phyloP scores from a whole-genome alignment of 805 yeast species.

The Naumovozyma baii region DNA sequence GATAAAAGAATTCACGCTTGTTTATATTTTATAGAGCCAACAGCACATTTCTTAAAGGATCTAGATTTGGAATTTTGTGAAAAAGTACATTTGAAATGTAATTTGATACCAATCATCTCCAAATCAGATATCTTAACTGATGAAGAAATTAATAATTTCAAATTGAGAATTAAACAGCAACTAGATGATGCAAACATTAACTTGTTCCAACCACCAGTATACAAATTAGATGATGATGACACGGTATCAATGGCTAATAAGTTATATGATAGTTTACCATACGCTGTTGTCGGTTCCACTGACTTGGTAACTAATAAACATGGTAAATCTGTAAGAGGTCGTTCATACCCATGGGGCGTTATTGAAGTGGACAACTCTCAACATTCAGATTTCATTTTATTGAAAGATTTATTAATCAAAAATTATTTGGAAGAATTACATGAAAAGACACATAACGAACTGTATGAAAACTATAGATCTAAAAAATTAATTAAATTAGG shows the following conservation, averaged over 20 bases:
- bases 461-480: conserved; percentile 86
- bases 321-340: conserved; percentile 90
- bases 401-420: conserved; percentile 81
- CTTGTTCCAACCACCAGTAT: conserved; percentile 66
- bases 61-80: conserved; percentile 84
- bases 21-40: conserved; percentile 90
- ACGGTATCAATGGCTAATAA: conserved; percentile 54
- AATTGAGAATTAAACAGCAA: conserved; percentile 68
- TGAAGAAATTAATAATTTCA: conserved; percentile 71
- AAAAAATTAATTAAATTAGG: conserved; percentile 75
- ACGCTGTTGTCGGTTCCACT: conserved; percentile 91
- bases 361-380: conserved; percentile 91
- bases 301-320: conserved; percentile 54
- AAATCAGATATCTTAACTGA: conserved; percentile 89
- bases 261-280: conserved; percentile 68
- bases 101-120: conserved; percentile 89
- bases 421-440: conserved; percentile 89
- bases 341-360: conserved; percentile 94
- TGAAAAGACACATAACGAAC: conserved; percentile 63
- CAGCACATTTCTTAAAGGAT: conserved; percentile 86
- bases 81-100: conserved; percentile 80
- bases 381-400: conserved; percentile 83
- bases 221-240: conserved; percentile 81
- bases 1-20: conserved; percentile 91
- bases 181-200: conserved; percentile 64